Percentiles rank a stretch among this genome's conserved stretches.
Evolutionary conservation across 2,329 filamentous ascomycete species (phyloP).

Genomic region (Periconia macrospinosa): DNA sequence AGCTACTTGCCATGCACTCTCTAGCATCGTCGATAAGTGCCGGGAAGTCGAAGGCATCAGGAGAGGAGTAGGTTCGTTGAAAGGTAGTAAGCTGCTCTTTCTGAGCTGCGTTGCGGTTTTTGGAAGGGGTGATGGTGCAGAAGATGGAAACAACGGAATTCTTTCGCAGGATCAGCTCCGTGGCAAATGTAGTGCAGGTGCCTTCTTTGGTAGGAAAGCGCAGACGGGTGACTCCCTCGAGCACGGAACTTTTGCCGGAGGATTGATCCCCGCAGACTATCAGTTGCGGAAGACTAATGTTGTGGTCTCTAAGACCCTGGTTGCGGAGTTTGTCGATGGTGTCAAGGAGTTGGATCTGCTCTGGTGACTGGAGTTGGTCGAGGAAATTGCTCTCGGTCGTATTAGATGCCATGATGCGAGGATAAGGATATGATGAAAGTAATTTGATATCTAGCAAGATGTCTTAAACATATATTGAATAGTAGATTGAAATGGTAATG

Average conservation of each 20-base stretch:
- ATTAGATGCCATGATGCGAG: slow-evolving; percentile 11
- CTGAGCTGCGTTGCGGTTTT: slow-evolving; percentile 13
- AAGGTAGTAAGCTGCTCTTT: slow-evolving; percentile 19
- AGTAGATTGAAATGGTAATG: neutral
- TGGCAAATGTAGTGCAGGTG: slow-evolving; percentile 64
- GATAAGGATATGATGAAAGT: neutral
- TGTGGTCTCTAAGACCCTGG: slow-evolving; percentile 26
- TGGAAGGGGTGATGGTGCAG: slow-evolving; percentile 46
- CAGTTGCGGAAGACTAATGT: slow-evolving; percentile 38
- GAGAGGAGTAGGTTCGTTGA: slow-evolving; percentile 15
- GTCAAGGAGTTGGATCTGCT: slow-evolving; percentile 52
- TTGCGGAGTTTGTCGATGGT: slow-evolving; percentile 53
- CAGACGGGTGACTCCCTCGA: slow-evolving; percentile 52
- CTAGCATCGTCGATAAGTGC: slow-evolving; percentile 56
- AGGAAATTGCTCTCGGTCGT: slow-evolving; percentile 15
- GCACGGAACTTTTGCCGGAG: slow-evolving; percentile 33
- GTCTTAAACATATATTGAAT: neutral
- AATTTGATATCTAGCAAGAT: neutral
- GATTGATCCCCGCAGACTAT: slow-evolving; percentile 36
- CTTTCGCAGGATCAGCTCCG: slow-evolving; percentile 59
- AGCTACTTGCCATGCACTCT: slow-evolving; percentile 45
- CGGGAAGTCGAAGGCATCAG: slow-evolving; percentile 39
- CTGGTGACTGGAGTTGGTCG: slow-evolving; percentile 27
- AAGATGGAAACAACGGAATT: slow-evolving; percentile 39
- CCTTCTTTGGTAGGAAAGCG: slow-evolving; percentile 59